Conservation (phyloP, 306 rosid species). For the Lathyrus tuberosus region DNA sequence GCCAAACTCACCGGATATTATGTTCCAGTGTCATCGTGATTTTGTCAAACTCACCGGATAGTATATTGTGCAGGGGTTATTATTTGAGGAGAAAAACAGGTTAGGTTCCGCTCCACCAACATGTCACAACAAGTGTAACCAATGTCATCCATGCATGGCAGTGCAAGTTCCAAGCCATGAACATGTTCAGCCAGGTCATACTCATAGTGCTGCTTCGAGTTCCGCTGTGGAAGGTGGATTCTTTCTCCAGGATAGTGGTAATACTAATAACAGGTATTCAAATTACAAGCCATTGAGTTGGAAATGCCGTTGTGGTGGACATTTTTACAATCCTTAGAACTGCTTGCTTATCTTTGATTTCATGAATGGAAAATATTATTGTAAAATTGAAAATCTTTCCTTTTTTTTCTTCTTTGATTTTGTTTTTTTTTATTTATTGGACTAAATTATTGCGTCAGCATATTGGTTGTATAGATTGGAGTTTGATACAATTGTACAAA, state of each 20-base stretch:
- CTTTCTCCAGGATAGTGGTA: slow-evolving; percentile 32
- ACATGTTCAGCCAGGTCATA: slow-evolving; percentile 39
- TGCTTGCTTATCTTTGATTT: neutral
- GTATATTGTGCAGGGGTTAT: slow-evolving; percentile 43
- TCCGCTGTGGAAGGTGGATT: slow-evolving; percentile 25
- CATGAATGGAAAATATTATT: neutral
- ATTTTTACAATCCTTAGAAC: slow-evolving; percentile 69
- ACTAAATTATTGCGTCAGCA: slow-evolving; percentile 27
- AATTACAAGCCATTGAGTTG: slow-evolving; percentile 93
- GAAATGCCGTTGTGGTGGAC: slow-evolving; percentile 78
- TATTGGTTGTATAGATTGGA: slow-evolving; percentile 22
- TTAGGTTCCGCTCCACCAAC: slow-evolving; percentile 77
- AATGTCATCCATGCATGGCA: slow-evolving; percentile 84
- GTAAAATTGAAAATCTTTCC: slow-evolving; percentile 21
- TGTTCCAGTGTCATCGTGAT: neutral
- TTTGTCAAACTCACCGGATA: neutral
- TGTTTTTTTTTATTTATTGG: neutral
- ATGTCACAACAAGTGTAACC: slow-evolving; percentile 80
- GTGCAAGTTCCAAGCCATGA: slow-evolving; percentile 60
- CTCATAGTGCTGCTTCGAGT: slow-evolving; percentile 12
- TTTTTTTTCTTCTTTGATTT: too few species aligned
- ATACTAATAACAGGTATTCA: slow-evolving; percentile 54
- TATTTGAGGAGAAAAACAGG: slow-evolving; percentile 62
- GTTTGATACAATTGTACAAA: slow-evolving; percentile 38
- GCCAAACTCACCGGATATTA: too few species aligned